Base-by-base conservation (phyloP, 2,329 filamentous ascomycete species). In the Beauveria medogensis region DNA sequence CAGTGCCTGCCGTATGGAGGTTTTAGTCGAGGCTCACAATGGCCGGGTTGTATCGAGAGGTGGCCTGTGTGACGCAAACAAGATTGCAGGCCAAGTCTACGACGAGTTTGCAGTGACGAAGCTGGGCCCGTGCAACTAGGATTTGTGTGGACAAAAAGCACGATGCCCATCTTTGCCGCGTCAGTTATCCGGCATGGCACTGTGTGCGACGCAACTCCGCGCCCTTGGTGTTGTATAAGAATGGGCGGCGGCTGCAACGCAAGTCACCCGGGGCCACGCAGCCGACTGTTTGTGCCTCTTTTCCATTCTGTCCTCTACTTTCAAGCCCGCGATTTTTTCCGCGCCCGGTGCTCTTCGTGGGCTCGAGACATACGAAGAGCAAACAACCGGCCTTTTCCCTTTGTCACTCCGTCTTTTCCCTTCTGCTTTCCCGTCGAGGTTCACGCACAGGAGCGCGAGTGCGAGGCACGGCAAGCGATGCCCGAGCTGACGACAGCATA, bases 51-150 rank as follows among this genome's bases (percentile, higher is more conserved):
- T 9, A n/a, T 24, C 34, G 54, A 48, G 43, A 30, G 26, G 18
- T n/a, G 20, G 22, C 40, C 8, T 37, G 54, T 56, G 54, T 43
- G 43, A 56, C 54, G 43, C 54, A 48, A 56, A 48, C 54, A 56
- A 56, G 41, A 55, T 55, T 55, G 20, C 41, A 56, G 54, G 54
- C 24, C 24, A 16, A 37, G n/a, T 10, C n/a, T 10, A 37, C 6
- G 30, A 30, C n/a, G n/a, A 18, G 18, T 7, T 30, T 44, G 53
- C 26, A 30, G 30, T 18, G 37, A 41, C 22, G 52, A 28, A 41
- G 37, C 20, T 26, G 26, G 9, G 24, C 22, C 8, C 37, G 53
- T 55, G 53, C 46, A 46, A 55, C 53, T 28, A n/a, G 18, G 26
- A n/a, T n/a, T 28, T 20, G 40, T 12, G 10, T 20, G 48, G 22